Evolutionary conservation across 2,329 filamentous ascomycete genomes (phyloP), one percentile per base, ranked within the genome.

Genomic region (Monosporascus ibericus): DNA sequence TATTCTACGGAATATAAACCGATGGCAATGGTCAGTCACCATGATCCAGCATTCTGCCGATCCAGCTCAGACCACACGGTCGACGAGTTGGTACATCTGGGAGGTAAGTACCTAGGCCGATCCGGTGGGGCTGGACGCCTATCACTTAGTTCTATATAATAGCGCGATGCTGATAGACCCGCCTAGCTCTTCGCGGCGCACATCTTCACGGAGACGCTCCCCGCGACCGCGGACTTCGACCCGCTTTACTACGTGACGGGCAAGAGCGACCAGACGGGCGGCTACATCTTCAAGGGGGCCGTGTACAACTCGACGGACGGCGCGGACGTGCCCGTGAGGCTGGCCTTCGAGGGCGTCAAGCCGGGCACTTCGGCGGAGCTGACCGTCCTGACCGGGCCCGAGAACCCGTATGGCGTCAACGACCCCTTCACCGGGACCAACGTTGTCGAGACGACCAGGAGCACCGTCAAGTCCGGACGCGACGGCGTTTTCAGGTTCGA

Each of bases 171-270:
- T 44, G 14, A 20, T 44, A 6, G 40, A 6, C 7, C 40, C 40
- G 20, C 17, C 14, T 44, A 72, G 63, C 72, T 80, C 17, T 70
- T 81, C 48, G 74, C 74, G 4, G 70, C 67, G 3, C 71, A 76
- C 56, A 68, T 69, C 40, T 67, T 79, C 55, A 73, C 71, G 3
- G 66, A 74, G 51, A 78, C 76, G 1, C 71, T 80, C 0, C 75
- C 76, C 0, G 69, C 73, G 1, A 67, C 67, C 2, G 65, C 67
- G 7, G 61, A 71, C 6, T 72, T 77, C 49, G 68, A 70, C 11
- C 78, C 78, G 0, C 64, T 76, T 0, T 81, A 72, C 64, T 79
- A 74, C 58, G 78, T 79, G 3, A 71, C 76, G 1, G 78, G 78
- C 1, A 70, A 63, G 57, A 74, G 75, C 53, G 64, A 72, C 36